Base-by-base conservation (phyloP, 345 rosid genomes). In the Eucalyptus erythrocorys region DNA sequence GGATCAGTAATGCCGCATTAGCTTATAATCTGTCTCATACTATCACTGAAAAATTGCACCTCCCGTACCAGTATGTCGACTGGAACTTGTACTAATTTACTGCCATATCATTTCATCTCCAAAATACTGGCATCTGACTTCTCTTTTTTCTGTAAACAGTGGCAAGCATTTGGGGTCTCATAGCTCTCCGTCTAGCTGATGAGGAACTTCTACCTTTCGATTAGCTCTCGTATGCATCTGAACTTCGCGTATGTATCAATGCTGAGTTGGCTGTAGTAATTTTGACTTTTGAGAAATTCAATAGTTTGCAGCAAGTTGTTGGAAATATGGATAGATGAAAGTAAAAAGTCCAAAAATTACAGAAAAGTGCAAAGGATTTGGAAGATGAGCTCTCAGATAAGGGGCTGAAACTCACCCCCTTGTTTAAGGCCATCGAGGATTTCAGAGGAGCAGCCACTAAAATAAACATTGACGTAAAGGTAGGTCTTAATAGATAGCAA, bases 151-250 rank as follows among this genome's bases (percentile, higher is more conserved):
- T 8, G 59, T 32, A 48, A 81, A 87, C 90, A 94, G 96, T 64
- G 87, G 97, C 99, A 68, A 97, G 96, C 86, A 87, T 97, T 43
- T 91, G 96, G 91, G 99, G 97, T 90, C 94, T 94, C 90, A 91
- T 93, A 40, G 96, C 98, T 88, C 97, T 97, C 85, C 92, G 90
- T 71, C 92, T 97, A 89, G 99, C 97, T 88, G 99, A 96, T 80
- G 97, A 94, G 16, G 94, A 94, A 89, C 47, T 96, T 90, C 89
- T 96, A 89, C 99, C 99, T 64, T 96, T 95, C 85, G 88, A 95
- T 91, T 97, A 96, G 88, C 88, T 91, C 34, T 88, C 94, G 40
- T 97, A 97, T 90, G 97, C 97, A 85, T 50, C 86, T 27, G 97
- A 95, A 88, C 96, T 97, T 86, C 92, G 93, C 94, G 98, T 96